These are phyloP conservation scores for Buxus sempervirens DNA, from an alignment of 164 flowering plant species.

Conservation along the genomic window DNA sequence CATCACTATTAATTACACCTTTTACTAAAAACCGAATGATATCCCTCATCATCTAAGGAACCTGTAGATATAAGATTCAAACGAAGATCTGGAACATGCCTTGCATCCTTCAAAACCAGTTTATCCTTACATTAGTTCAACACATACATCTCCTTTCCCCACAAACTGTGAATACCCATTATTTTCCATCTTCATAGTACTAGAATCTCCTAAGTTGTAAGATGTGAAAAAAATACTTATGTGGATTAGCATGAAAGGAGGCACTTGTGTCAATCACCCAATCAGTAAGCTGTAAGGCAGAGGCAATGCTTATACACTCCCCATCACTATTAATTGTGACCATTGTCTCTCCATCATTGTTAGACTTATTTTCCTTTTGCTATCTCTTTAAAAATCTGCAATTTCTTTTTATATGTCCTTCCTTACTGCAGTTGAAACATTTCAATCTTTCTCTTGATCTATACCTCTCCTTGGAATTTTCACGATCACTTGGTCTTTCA, in stretches of 20 bases:
- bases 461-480: no score
- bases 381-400: no score
- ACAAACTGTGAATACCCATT: background rate
- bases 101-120: background rate
- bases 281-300: no score
- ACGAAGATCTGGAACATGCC: conserved; percentile 16
- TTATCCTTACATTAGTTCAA: background rate
- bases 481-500: no score
- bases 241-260: background rate
- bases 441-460: no score
- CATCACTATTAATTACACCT: background rate
- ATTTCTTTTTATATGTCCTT: no score
- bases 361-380: no score
- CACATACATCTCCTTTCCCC: background rate
- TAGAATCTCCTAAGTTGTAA: background rate
- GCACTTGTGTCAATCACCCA: background rate
- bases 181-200: background rate
- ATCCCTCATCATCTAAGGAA: conserved; percentile 9
- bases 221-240: background rate
- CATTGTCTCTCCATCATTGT: no score
- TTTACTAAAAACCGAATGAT: background rate
- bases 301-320: no score
- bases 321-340: no score
- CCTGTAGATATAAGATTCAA: background rate
- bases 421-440: no score